phyloP scores from a whole-genome alignment of 169 alveolate genomes.

The Perkinsus olseni region DNA sequence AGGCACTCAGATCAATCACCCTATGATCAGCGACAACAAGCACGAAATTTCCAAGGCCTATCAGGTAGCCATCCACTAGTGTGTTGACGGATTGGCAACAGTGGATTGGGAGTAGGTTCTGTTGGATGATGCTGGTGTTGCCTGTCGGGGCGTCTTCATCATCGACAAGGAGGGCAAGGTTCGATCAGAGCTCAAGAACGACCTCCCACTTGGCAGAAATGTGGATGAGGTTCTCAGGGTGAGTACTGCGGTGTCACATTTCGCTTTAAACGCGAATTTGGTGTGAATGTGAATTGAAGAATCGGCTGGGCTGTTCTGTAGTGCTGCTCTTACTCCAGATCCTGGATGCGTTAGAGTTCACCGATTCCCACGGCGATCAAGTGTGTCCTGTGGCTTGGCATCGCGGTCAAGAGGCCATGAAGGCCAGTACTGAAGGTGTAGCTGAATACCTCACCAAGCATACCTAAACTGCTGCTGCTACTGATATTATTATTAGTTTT shows the following conservation, averaged over 20 bases:
- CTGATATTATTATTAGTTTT: not conserved
- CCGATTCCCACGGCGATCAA: slow-evolving; percentile 65
- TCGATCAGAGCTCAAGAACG: slow-evolving; percentile 68
- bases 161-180: slow-evolving; percentile 61
- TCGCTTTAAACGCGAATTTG: too few species aligned
- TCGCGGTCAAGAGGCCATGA: slow-evolving; percentile 61
- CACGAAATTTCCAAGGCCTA: slow-evolving; percentile 56
- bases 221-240: slow-evolving; percentile 60
- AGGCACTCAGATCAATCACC: slow-evolving; percentile 57
- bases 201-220: slow-evolving; percentile 76
- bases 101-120: not conserved
- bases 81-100: not conserved
- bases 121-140: slow-evolving; percentile 46
- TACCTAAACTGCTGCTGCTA: not conserved
- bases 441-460: not conserved
- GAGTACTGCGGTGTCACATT: too few species aligned
- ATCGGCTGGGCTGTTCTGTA: not conserved
- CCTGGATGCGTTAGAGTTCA: slow-evolving; percentile 59
- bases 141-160: slow-evolving; percentile 71
- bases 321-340: not conserved
- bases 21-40: slow-evolving; percentile 60
- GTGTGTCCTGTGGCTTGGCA: slow-evolving; percentile 76
- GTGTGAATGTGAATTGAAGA: too few species aligned
- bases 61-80: slow-evolving; percentile 33
- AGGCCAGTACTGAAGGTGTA: not conserved